Conservation (phyloP, 306 rosid species). For the Ziziphus jujuba region DNA sequence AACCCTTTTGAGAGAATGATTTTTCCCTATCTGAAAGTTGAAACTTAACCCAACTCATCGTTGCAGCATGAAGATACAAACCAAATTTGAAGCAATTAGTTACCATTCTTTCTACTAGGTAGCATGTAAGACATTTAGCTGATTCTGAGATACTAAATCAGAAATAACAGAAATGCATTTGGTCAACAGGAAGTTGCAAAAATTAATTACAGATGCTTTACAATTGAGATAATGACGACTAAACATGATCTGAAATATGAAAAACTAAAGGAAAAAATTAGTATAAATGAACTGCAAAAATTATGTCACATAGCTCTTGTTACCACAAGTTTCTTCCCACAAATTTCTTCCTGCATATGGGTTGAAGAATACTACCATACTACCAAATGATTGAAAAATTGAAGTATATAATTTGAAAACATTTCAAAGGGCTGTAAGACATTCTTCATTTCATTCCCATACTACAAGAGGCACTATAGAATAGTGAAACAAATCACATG, state of each 20-base stretch:
- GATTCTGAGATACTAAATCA: slow-evolving; percentile 4
- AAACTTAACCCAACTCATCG: not conserved
- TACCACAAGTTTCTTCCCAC: not conserved
- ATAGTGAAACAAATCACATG: not conserved
- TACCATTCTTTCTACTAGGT: slow-evolving; percentile 1
- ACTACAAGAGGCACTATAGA: slow-evolving; percentile 2
- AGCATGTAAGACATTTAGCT: not conserved
- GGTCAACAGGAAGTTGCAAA: not conserved
- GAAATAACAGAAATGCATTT: not conserved
- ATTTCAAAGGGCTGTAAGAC: not conserved
- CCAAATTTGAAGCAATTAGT: not conserved
- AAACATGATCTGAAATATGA: not conserved
- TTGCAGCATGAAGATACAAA: not conserved
- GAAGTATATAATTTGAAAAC: not conserved
- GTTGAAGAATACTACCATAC: not conserved
- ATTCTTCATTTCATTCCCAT: not conserved
- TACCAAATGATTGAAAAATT: slow-evolving; percentile 2
- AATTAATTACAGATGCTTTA: not conserved
- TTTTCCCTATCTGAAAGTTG: slow-evolving; percentile 5
- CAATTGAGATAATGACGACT: not conserved
- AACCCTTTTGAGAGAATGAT: not conserved
- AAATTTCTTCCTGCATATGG: too few species aligned
- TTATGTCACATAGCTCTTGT: not conserved
- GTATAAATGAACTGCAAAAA: too few species aligned
- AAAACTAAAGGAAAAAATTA: not conserved